Evolutionary conservation across 306 rosid genomes (phyloP).

Genomic region (Spatholobus suberectus): DNA sequence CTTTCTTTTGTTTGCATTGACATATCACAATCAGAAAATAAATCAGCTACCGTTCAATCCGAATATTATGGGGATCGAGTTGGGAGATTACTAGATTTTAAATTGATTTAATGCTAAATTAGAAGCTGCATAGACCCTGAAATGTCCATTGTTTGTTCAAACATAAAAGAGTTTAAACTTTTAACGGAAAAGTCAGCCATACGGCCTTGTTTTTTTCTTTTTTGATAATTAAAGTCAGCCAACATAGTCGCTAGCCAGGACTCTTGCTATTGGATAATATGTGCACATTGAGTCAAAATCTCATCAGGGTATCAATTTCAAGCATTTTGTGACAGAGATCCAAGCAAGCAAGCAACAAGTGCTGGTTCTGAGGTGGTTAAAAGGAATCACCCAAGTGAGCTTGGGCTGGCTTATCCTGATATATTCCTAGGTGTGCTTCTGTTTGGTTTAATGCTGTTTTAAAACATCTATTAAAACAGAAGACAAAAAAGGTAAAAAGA

Average conservation of each 20-base stretch:
- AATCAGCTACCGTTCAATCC: not conserved
- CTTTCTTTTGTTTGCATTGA: constrained; percentile 24
- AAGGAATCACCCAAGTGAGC: constrained; percentile 39
- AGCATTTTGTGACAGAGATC: constrained; percentile 47
- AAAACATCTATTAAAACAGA: not conserved
- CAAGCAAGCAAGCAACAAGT: constrained; percentile 47
- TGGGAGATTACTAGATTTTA: not conserved
- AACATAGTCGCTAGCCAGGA: not conserved
- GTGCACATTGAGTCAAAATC: constrained; percentile 49
- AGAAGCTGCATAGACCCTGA: not conserved
- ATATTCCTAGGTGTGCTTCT: constrained; percentile 35
- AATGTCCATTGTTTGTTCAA: constrained; percentile 6
- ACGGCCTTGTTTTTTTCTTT: not conserved
- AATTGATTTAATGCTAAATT: not conserved
- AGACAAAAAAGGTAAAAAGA: not conserved
- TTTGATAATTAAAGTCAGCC: not conserved
- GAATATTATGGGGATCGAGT: not conserved
- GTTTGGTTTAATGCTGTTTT: constrained; percentile 1
- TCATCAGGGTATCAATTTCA: constrained; percentile 39
- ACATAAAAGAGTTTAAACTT: not conserved
- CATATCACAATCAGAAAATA: not conserved
- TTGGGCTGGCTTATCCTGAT: constrained; percentile 40
- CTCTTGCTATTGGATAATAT: constrained; percentile 2
- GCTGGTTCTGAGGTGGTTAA: constrained; percentile 36
- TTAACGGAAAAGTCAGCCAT: not conserved